These are phyloP conservation scores for Camillea tinctor DNA, from an alignment of 2,329 filamentous ascomycete genomes.

Conservation along the genomic window DNA sequence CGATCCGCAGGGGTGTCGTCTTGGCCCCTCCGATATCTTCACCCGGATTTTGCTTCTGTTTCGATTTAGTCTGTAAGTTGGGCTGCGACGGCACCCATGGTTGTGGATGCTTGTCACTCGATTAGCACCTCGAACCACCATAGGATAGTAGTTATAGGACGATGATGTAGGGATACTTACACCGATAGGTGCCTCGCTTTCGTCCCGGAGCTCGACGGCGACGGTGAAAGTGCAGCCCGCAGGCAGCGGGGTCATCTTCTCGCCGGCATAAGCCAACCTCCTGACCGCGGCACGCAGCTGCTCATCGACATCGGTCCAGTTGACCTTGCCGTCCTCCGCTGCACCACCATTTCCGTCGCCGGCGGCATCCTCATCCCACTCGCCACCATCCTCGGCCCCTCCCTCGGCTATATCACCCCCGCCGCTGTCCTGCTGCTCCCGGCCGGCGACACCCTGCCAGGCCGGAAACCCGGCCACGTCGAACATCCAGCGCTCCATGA, in stretches of 20 bases:
- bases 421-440: slow-evolving; percentile 27
- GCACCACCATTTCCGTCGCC: background rate
- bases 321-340: slow-evolving; percentile 31
- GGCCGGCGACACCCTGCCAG: slow-evolving; percentile 35
- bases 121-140: background rate
- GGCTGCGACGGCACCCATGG: slow-evolving; percentile 59
- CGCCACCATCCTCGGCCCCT: slow-evolving; percentile 3
- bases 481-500: slow-evolving; percentile 63
- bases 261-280: slow-evolving; percentile 59
- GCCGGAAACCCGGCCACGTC: slow-evolving; percentile 54
- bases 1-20: slow-evolving; percentile 51
- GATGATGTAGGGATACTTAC: slow-evolving; percentile 39
- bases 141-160: background rate
- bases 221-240: slow-evolving; percentile 70
- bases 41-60: slow-evolving; percentile 30
- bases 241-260: slow-evolving; percentile 57
- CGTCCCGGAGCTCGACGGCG: slow-evolving; percentile 69
- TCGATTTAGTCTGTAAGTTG: slow-evolving; percentile 42
- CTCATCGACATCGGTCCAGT: slow-evolving; percentile 65
- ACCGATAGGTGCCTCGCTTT: slow-evolving; percentile 56
- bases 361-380: background rate
- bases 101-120: slow-evolving; percentile 51
- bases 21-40: slow-evolving; percentile 38
- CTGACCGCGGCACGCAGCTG: slow-evolving; percentile 68
- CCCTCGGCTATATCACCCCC: slow-evolving; percentile 23